Base-by-base conservation (phyloP, 179 eudicot genomes). In the Heliamphora ciliata region DNA sequence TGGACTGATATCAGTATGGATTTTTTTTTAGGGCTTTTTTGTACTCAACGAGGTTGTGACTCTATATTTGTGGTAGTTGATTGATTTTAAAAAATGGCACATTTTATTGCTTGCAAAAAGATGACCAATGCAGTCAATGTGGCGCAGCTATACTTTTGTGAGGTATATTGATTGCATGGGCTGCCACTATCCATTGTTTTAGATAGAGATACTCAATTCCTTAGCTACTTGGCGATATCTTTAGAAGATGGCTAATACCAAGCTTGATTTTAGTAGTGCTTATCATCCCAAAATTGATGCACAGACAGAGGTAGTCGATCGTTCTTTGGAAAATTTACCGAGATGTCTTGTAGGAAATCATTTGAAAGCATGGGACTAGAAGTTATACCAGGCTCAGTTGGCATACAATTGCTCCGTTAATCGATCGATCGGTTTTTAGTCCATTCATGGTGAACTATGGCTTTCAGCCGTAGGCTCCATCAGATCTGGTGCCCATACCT, bases 51-150 rank as follows among this genome's bases (percentile, higher is more conserved):
- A 10, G 78, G 65, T n/a, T n/a, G 0, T 48, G n/a, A 76, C 7
- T 73, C 75, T 1, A 79, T 82, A 2, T 46, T 79, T 17, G 78
- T 85, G 9, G 78, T 85, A 6, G 84, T 81, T 0, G 80, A 85
- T 56, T 17, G 40, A 0, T 82, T 82, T 8, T 81, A 77, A 1
- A 81, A 82, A 18, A 82, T 82, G 82, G 80, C 74, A 8, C 84
- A 85, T 40, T 85, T 78, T 17, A 64, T 85, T 14, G 51, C 80
- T 1, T 79, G 76, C 61, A 66, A 47, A 2, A 74, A 74, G 48
- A 80, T 13, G 1, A 69, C 48, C 0, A 47, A 81, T 81, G 74
- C 46, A 10, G 15, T 70, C 6, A 13, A 79, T 8, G 46, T 76
- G 0, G 74, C 11, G 0, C 3, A 55, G 6, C 0, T 82, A 0